Evolutionary conservation across 352 stramenopile species (phyloP).

Genomic region (Globisporangium uncinulatum): DNA sequence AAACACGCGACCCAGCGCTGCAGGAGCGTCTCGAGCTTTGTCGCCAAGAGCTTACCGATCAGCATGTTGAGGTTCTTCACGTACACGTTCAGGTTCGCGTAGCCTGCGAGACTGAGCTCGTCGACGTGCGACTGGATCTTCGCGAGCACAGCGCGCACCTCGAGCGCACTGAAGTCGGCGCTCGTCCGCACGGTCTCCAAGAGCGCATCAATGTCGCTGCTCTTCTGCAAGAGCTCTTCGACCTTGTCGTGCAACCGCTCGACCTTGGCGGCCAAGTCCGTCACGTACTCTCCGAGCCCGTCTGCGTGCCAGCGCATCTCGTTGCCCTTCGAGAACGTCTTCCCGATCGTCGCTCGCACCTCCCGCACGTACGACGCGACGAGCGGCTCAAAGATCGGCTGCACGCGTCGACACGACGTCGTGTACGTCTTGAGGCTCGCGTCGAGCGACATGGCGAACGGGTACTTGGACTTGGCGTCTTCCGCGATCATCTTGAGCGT

Average conservation of each 20-base stretch:
- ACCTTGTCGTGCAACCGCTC: constrained; percentile 98
- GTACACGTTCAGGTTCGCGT: constrained; percentile 90
- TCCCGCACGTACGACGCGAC: constrained; percentile 72
- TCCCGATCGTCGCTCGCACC: constrained; percentile 80
- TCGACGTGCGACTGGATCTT: constrained; percentile 92
- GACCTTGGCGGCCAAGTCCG: constrained; percentile 89
- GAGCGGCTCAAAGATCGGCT: constrained; percentile 79
- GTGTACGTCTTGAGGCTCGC: constrained; percentile 95
- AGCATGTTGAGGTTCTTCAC: constrained; percentile 88
- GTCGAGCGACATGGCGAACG: constrained; percentile 96
- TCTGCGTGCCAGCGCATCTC: constrained; percentile 89
- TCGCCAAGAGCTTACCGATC: constrained; percentile 82
- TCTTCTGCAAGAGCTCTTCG: constrained; percentile 93
- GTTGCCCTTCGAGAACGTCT: constrained; percentile 85
- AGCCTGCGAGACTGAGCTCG: constrained; percentile 93
- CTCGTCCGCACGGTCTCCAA: constrained; percentile 70
- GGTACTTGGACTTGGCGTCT: constrained; percentile 96
- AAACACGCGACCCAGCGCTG: constrained; percentile 73
- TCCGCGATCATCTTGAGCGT: constrained; percentile 94
- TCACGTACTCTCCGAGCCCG: constrained; percentile 82
- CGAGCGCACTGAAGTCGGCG: constrained; percentile 45
- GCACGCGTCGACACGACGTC: constrained; percentile 67
- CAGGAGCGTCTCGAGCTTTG: constrained; percentile 64
- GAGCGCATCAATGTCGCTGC: constrained; percentile 88
- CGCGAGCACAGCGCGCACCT: constrained; percentile 59